Base-by-base conservation (phyloP, 495 filamentous ascomycete genomes). In the Hypomontagnella monticulosa region DNA sequence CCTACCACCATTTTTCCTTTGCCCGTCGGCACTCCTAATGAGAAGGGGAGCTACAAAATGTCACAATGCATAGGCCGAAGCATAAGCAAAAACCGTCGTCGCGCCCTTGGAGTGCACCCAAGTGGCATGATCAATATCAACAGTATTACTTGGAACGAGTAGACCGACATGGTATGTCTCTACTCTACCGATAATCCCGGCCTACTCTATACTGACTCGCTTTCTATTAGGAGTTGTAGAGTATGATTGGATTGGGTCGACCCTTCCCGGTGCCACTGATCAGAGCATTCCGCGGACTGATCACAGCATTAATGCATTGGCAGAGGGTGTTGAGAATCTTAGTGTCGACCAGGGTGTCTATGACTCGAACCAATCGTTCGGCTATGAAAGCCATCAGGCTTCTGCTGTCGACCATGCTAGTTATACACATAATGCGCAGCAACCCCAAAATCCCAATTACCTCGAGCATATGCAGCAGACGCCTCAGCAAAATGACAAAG, bases 21-120 rank as follows among this genome's bases (percentile, higher is more conserved):
- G 32, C 49, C 19, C 12, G 32, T 36, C 27, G 48, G 40, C 27
- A 23, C 47, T 43, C 47, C 65, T 36, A 38, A 63, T 69, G 59
- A 69, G 44, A 69, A 51, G 34, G 19, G 51, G 50, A 62, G 50
- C 41, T 65, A 48, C 71, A 73, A 71, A 46, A 73, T 73, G 71
- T 68, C 69, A 74, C 71, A 67, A 74, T 74, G 71, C 71, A 72
- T 58, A 68, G 60, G 46, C 56, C 58, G 56, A 71, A 69, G 32
- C 63, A 70, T 68, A 66, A 68, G 65, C 63, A 55, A 58, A 74
- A 67, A 44, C 44, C 54, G 36, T 65, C 61, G 49, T 67, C 65
- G 69, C 63, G 69, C 66, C 38, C 62, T 61, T 70, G 58, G 71
- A 72, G 71, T 58, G 66, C 67, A 16, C 67, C 64, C 61, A 72